phyloP scores from a whole-genome alignment of 805 yeast genomes.

The Candida sonorensis region DNA sequence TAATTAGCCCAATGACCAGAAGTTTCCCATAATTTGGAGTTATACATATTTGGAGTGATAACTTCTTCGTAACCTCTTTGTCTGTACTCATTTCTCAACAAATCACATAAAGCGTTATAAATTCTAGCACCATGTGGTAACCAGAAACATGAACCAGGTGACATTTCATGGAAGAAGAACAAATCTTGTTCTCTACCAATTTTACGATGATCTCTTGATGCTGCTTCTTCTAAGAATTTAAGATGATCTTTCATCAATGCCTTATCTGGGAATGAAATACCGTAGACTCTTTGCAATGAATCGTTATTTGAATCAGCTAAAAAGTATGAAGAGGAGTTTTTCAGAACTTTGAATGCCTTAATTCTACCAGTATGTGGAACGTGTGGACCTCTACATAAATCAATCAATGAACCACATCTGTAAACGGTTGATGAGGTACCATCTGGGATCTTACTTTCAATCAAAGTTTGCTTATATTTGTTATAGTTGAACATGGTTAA shows the following conservation, averaged over 20 bases:
- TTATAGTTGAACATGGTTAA: conserved; percentile 92
- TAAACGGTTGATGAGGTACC: conserved; percentile 94
- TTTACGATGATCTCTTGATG: conserved; percentile 92
- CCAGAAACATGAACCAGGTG: conserved; percentile 99
- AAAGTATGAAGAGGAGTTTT: conserved; percentile 95
- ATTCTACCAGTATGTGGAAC: conserved; percentile 96
- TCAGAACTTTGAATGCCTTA: conserved; percentile 87
- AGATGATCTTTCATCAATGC: conserved; percentile 91
- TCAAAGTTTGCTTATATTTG: conserved; percentile 88
- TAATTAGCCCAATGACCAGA: conserved; percentile 99
- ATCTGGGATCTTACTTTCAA: conserved; percentile 86
- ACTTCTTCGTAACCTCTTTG: conserved; percentile 97
- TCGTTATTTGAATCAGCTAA: conserved; percentile 90
- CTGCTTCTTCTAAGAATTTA: conserved; percentile 93
- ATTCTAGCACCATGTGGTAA: conserved; percentile 98
- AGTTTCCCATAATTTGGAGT: conserved; percentile 95
- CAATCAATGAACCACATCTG: conserved; percentile 96
- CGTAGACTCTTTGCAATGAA: conserved; percentile 94
- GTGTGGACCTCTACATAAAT: conserved; percentile 96
- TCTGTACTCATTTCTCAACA: conserved; percentile 78
- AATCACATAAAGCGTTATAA: conserved; percentile 77
- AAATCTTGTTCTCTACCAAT: conserved; percentile 96
- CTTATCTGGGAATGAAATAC: conserved; percentile 98
- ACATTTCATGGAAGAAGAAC: conserved; percentile 90
- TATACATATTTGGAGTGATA: conserved; percentile 98